A percentile compares a stretch with the other conserved stretches of the same genome.
phyloP scores from a whole-genome alignment of 495 filamentous ascomycete genomes.

The Aspergillus cavernicola region DNA sequence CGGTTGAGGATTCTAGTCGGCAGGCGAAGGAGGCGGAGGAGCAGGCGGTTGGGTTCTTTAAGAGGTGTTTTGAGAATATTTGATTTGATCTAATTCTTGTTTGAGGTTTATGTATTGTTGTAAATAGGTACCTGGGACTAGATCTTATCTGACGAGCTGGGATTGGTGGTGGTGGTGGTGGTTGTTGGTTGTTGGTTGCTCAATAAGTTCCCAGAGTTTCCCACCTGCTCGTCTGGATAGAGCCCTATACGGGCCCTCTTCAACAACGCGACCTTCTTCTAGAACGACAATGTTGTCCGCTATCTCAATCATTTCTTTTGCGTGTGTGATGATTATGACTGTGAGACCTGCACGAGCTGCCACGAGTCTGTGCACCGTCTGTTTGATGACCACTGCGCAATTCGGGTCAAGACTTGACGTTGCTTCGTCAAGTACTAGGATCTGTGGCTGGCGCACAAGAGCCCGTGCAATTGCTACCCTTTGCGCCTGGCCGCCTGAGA shows the following conservation, averaged over 20 bases:
- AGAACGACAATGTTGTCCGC: conserved; percentile 68
- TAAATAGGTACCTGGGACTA: too few relatives aligned
- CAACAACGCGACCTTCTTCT: conserved; percentile 62
- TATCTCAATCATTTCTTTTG: conserved; percentile 76
- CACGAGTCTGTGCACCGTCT: conserved; percentile 52
- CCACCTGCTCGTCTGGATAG: conserved; percentile 41
- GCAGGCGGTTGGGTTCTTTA: conserved; percentile 56
- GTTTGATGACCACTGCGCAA: conserved; percentile 62
- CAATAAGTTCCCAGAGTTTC: conserved; percentile 35
- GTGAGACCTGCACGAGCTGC: conserved; percentile 35
- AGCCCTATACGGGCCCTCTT: conserved; percentile 58
- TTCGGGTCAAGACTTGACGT: conserved; percentile 75
- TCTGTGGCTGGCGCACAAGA: conserved; percentile 60
- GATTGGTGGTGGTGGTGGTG: too few relatives aligned
- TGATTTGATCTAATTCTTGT: neutral
- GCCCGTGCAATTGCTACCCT: conserved; percentile 80
- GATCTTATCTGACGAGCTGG: too few relatives aligned
- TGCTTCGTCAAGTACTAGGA: conserved; percentile 85
- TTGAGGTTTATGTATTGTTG: neutral
- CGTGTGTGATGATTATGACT: conserved; percentile 73
- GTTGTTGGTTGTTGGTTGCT: conserved; percentile 8
- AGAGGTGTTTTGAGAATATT: conserved; percentile 24
- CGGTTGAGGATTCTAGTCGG: conserved; percentile 39
- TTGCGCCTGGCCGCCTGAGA: conserved; percentile 86
- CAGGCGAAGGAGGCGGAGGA: conserved; percentile 43